Evolutionary conservation across 2,329 filamentous ascomycete genomes (phyloP), one percentile per base, ranked within the genome.

Genomic region (Thielaviopsis euricoi): DNA sequence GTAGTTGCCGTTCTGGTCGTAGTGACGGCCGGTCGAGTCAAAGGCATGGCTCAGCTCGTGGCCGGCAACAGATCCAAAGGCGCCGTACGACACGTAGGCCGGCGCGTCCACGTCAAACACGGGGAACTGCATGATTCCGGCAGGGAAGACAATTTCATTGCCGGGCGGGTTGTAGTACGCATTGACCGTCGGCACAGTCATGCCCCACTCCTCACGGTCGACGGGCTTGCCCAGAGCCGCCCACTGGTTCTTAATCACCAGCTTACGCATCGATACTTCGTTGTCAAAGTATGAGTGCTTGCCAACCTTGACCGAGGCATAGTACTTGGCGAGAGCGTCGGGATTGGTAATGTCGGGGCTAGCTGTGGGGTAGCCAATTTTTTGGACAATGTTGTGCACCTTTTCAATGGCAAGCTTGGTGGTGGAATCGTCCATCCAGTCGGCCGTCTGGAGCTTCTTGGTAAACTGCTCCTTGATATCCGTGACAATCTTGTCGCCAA

Each of bases 31-130:
- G 0, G 75, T 78, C 37, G 76, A 82, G 66, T 87, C 84, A 63
- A 87, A 86, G 13, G 80, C 83, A 62, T 87, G 84, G 3, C 80
- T 82, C 7, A 87, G 73, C 66, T 87, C 83, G 64, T 87, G 84
- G 1, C 83, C 84, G 9, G 79, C 79, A 2, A 86, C 76, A 1
- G 79, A 76, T 0, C 83, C 84, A 65, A 87, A 83, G 0, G 79
- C 80, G n/a, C 83, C 83, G 65, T 86, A 88, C 10, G 77, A 77
- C 43, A 87, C 69, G 63, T 86, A 87, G 23, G 77, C 70, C 0
- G 84, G 84, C 0, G 84, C 74, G 5, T 76, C 70, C 12, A 78
- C 75, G 60, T 83, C 78, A 64, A 86, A 87, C 1, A 82, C 71
- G 0, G 84, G 83, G 2, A 79, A 77, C 65, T 87, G 83, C 77